A percentile compares a stretch with the other conserved stretches of the same genome.
These are phyloP conservation scores for Penicillium sp. DNA, from an alignment of 2,329 filamentous ascomycete species.

Conservation along the genomic window DNA sequence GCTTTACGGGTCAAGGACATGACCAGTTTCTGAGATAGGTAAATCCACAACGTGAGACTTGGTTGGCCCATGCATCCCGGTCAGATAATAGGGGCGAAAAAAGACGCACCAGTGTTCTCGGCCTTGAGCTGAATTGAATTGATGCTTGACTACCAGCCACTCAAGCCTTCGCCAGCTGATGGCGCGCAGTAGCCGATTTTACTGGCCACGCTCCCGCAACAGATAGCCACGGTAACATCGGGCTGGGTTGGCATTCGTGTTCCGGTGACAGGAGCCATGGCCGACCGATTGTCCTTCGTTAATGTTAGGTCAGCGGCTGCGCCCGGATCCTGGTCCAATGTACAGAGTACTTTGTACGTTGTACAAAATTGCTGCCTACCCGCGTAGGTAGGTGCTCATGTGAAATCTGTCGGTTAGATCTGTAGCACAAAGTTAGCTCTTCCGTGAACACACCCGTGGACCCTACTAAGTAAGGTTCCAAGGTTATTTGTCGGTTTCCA, in stretches of 20 bases:
- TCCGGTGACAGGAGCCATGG: slow-evolving; percentile 6
- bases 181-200: slow-evolving; percentile 9
- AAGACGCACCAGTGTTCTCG: not conserved
- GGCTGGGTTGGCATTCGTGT: slow-evolving; percentile 9
- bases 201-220: slow-evolving; percentile 13
- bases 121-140: not conserved
- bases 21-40: not conserved
- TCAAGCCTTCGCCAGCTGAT: slow-evolving; percentile 4
- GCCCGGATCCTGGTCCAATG: not conserved
- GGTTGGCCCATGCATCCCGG: not conserved
- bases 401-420: not conserved
- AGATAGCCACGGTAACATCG: slow-evolving; percentile 19
- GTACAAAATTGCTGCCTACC: not conserved
- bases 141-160: slow-evolving; percentile 12
- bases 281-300: not conserved
- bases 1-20: not conserved
- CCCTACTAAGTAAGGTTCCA: not conserved
- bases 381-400: not conserved
- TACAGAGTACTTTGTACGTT: not conserved
- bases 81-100: not conserved
- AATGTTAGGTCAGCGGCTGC: not conserved
- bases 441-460: not conserved
- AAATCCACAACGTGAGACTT: not conserved
- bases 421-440: not conserved
- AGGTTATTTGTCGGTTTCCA: not conserved